Conservation (phyloP, 1,284 basidiomycete species). For the Trametes polyzona region DNA sequence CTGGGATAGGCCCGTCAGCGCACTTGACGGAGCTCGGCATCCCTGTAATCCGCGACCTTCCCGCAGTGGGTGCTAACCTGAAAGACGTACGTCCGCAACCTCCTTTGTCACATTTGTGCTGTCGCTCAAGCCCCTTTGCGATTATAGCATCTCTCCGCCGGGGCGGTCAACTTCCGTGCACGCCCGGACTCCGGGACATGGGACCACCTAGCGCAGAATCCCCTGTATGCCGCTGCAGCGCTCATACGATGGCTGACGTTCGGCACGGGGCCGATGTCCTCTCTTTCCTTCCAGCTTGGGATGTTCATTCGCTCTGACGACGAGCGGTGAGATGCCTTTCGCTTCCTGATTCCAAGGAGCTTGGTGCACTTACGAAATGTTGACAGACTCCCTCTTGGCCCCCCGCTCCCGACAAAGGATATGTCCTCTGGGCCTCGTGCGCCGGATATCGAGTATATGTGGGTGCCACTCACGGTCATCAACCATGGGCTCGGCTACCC, state of each 20-base stretch:
- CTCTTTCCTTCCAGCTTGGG: constrained; percentile 25
- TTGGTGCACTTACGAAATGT: neutral
- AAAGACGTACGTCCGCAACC: constrained; percentile 35
- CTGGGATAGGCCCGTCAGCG: constrained; percentile 48
- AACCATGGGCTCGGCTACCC: constrained; percentile 27
- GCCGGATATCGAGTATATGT: constrained; percentile 44
- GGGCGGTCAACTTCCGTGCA: constrained; percentile 34
- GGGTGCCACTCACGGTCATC: constrained; percentile 34
- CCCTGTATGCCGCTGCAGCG: constrained; percentile 29
- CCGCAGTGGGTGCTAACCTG: constrained; percentile 49
- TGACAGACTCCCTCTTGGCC: constrained; percentile 25
- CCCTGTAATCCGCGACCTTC: constrained; percentile 39
- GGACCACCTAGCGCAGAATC: constrained; percentile 36
- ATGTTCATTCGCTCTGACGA: constrained; percentile 41
- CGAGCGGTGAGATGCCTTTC: constrained; percentile 19
- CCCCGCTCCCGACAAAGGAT: constrained; percentile 22
- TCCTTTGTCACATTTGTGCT: neutral
- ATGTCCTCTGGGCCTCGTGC: constrained; percentile 34
- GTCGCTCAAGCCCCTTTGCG: too few species aligned
- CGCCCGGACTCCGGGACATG: constrained; percentile 36
- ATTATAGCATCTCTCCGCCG: constrained; percentile 36
- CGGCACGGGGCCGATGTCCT: constrained; percentile 37
- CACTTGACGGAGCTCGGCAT: constrained; percentile 44
- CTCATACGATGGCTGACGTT: constrained; percentile 38
- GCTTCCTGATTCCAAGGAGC: neutral